Evolutionary conservation across 2,329 filamentous ascomycete genomes (phyloP).

Genomic region (Aspergillus pseudoglaucus): DNA sequence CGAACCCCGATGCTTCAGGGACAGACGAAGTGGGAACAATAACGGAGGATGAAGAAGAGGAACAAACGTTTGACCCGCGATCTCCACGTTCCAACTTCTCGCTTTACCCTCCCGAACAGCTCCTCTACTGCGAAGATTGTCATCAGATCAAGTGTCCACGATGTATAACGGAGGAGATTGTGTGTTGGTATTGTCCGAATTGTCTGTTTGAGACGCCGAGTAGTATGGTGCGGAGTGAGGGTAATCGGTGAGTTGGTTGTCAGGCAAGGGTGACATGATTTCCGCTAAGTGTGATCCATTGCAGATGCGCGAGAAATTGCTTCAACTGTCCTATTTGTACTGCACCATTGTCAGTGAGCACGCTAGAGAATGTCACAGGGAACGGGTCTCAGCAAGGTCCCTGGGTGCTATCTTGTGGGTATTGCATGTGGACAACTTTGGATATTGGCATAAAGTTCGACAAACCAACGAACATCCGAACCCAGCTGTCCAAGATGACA

Average conservation of each 20-base stretch:
- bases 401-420: slow-evolving; percentile 77
- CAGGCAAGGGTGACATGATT: neutral
- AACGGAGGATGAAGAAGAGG: slow-evolving; percentile 59
- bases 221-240: slow-evolving; percentile 85
- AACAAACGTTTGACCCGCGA: slow-evolving; percentile 77
- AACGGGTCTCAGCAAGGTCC: slow-evolving; percentile 46
- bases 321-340: slow-evolving; percentile 91
- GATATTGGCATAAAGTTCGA: slow-evolving; percentile 89
- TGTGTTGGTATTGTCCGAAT: slow-evolving; percentile 90
- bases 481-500: slow-evolving; percentile 67
- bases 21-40: neutral
- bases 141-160: slow-evolving; percentile 90
- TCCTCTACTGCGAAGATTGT: slow-evolving; percentile 96
- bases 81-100: slow-evolving; percentile 82
- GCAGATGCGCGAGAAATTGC: slow-evolving; percentile 84
- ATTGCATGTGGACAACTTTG: slow-evolving; percentile 86
- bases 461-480: slow-evolving; percentile 77
- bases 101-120: slow-evolving; percentile 84
- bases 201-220: slow-evolving; percentile 95
- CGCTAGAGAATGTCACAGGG: slow-evolving; percentile 53
- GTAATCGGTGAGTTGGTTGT: slow-evolving; percentile 64
- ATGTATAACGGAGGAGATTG: slow-evolving; percentile 87
- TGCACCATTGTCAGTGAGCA: slow-evolving; percentile 68
- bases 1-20: slow-evolving; percentile 14
- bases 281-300: slow-evolving; percentile 4